Base-by-base conservation (phyloP, 306 rosid genomes). In the Fragaria nilgerrensis region DNA sequence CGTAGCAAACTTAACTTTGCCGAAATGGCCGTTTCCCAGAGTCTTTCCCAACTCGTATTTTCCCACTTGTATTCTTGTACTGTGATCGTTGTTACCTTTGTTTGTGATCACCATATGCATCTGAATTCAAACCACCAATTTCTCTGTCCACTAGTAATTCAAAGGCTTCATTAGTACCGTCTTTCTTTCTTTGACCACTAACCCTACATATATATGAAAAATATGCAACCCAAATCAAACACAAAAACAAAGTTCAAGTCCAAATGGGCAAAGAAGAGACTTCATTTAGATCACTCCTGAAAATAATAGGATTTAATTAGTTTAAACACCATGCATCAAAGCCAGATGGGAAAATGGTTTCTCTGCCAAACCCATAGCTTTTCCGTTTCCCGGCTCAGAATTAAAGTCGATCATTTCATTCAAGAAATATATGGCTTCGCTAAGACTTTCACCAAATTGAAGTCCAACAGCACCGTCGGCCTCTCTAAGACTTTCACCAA, bases 11-110 rank as follows among this genome's bases (percentile, higher is more conserved):
- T 92, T 94, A 0, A 94, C 98, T 80, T 94, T 94, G 0, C 96
- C 96, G 61, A 94, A 91, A 83, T 88, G 90, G 14, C 98, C 97
- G 55, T 92, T 90, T 8, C 98, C 98, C 0, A 94, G 84, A 29
- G 88, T 94, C 81, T 88, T 84, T 23, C 98, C 98, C 74, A 94
- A 73, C 69, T 87, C 90, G 71, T 94, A 92, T 78, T 91, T 94
- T 27, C 96, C 98, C 39, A 90, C 82, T 77, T 52, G 84, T 82
- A 76, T 83, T 86, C 81, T 83, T 12, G 14, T 11, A 8, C 37
- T 13, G 11, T 19, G 27, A 27, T 2, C 20, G 4, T 49, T 6
- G 16, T n/a, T 32, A 27, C 79, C 85, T 66, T 68, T 66, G 13
- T 49, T 74, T 15, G 52, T 7, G 41, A 41, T 59, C 83, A 83